A percentile compares a stretch with the other conserved stretches of the same genome.
Evolutionary conservation across 177 flowering plant species (phyloP).

Genomic region (Tripterygium wilfordii): DNA sequence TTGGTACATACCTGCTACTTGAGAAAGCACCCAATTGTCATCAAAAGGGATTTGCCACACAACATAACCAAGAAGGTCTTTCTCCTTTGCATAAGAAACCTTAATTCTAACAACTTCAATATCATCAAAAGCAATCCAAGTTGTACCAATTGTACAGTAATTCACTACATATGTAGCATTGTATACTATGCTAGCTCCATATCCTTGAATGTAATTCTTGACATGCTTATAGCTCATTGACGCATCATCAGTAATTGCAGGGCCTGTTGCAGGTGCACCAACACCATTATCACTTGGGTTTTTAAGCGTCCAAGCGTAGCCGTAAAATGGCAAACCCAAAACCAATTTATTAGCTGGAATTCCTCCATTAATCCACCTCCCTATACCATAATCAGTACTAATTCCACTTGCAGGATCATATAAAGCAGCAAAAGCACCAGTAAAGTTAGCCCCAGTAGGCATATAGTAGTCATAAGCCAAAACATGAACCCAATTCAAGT

Average conservation of each 20-base stretch:
- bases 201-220: slow-evolving; percentile 3
- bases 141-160: slow-evolving; percentile 7
- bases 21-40: slow-evolving; percentile 25
- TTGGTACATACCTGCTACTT: too few relatives aligned
- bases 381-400: slow-evolving; percentile 14
- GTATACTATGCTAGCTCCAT: slow-evolving; percentile 6
- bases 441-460: slow-evolving; percentile 5
- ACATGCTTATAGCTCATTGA: slow-evolving; percentile 10
- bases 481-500: slow-evolving; percentile 19
- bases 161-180: too few relatives aligned
- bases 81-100: too few relatives aligned
- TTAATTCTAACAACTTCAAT: slow-evolving; percentile 13
- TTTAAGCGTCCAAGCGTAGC: slow-evolving; percentile 20
- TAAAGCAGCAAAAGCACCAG: slow-evolving; percentile 19
- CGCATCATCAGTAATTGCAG: slow-evolving; percentile 7
- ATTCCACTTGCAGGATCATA: slow-evolving; percentile 11
- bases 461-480: too few relatives aligned
- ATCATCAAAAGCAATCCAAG: slow-evolving; percentile 25
- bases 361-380: slow-evolving; percentile 13
- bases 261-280: slow-evolving; percentile 13
- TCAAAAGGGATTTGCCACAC: slow-evolving; percentile 19
- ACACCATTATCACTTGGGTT: slow-evolving; percentile 10
- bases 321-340: slow-evolving; percentile 22
- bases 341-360: slow-evolving; percentile 18
- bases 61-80: too few relatives aligned